Evolutionary conservation across 139 green algal species (phyloP), one percentile per base, ranked within the genome.

Genomic region (Closterium sp.): DNA sequence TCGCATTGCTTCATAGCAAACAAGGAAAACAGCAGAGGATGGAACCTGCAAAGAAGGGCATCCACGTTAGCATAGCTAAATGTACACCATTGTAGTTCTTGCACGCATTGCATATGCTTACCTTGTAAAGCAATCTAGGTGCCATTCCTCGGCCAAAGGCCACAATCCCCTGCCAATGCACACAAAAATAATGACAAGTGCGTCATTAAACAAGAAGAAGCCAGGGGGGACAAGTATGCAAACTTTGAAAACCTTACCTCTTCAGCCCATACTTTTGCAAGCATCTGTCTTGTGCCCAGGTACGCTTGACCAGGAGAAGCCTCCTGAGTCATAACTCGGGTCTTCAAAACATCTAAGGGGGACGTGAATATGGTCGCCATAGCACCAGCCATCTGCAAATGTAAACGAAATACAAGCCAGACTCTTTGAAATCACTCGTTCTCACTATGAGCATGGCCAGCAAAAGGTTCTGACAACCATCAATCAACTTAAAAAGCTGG

Each of bases 331-430:
- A 94, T 94, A 8, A 94, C 91, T 33, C 92, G 66, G 30, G 92
- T 94, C 88, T 94, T 94, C 0, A 94, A 87, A 19, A 94, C 92
- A 76, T 94, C 92, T 4, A 94, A 94, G 31, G 92, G 92, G 6
- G 83, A 84, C 33, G 92, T 94, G 10, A 95, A 28, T 34, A 94
- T 76, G 3, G 34, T 93, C 4, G 92, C 92, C 25, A 93, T 43
- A 8, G 92, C 92, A 8, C 92, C 92, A 33, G 92, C 64, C 16
- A 94, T 34, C 91, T 94, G 91, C 4, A 76, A 28, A 19, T 2
- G 16, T 76, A 2, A 28, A 19, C 4, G 25, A 76, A 16, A 76
- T 19, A 76, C 55, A 2, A 2, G 25, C 23, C 23, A 25, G 55
- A 19, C 9, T 28, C 4, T 1, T 25, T 25, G 23, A 69, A 69